These are phyloP conservation scores for Plantago ovata DNA, from an alignment of 257 asterid genomes.

Conservation along the genomic window DNA sequence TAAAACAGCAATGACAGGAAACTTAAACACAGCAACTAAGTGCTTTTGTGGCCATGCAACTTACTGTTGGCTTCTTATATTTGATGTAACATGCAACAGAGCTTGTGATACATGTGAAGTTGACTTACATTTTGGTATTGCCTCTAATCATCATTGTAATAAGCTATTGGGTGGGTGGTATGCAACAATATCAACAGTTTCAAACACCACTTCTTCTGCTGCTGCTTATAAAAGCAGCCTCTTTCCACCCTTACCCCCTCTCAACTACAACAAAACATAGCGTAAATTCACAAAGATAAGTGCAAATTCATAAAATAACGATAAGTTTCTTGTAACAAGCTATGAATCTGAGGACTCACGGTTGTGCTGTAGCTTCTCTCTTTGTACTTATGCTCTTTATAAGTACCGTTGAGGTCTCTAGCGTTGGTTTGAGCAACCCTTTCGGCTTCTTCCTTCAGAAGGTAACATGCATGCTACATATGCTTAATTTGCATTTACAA, in stretches of 20 bases:
- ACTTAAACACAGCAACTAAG: conserved; percentile 6
- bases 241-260: no score
- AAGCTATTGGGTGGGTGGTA: conserved; percentile 33
- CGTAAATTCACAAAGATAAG: not conserved
- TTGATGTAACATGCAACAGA: conserved; percentile 30
- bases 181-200: conserved; percentile 18
- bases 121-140: conserved; percentile 55
- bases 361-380: conserved; percentile 23
- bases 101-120: conserved; percentile 37
- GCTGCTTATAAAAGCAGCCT: conserved; percentile 4
- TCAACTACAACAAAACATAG: no score
- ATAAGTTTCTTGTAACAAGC: not conserved
- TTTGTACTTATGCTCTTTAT: conserved; percentile 27
- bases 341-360: conserved; percentile 26
- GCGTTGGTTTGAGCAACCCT: conserved; percentile 9
- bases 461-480: conserved; percentile 22
- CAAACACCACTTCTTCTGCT: conserved; percentile 8
- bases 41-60: conserved; percentile 20
- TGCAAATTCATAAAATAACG: no score
- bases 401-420: conserved; percentile 30
- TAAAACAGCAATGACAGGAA: conserved; percentile 4
- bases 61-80: conserved; percentile 13
- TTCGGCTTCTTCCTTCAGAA: conserved; percentile 23
- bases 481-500: not conserved
- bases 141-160: conserved; percentile 24